Evolutionary conservation across 371 early-diverging fungal genomes (phyloP), one percentile per base, ranked within the genome.

Genomic region (Phascolomyces articulosus): DNA sequence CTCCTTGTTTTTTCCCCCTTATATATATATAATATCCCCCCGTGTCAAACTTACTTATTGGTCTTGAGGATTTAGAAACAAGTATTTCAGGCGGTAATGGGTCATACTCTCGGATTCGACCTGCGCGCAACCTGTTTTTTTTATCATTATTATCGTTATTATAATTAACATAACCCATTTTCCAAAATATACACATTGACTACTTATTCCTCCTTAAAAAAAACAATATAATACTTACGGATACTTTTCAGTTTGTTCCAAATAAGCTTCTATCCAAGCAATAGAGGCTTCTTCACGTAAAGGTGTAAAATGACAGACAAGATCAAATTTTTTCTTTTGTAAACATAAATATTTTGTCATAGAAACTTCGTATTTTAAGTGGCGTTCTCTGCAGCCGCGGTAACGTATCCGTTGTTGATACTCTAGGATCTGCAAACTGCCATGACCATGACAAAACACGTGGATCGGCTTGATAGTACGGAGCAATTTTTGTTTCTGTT

Each of bases 181-280:
- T 23, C 20, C 26, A 6, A 34, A 34, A 34, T 34, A 34, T 34
- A 34, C 6, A 34, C 34, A 34, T 2, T 34, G 6, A 34, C 11
- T 34, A 34, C 11, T 34, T 6, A 34, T 57, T 20, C 38, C 18
- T 26, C 15, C 20, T 26, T 24, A 47, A 24, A 27, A 23, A 13
- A 15, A 29, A 34, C 10, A 49, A 31, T 9, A 34, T 18, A 8
- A 13, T 4, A 65, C 69, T 67, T 75, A 74, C 78, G 78, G 75
- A 47, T 72, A 78, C 0, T 18, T 55, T 55, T 74, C 75, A 20
- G 44, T 48, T 53, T 78, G 78, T 27, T 75, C 75, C 28, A 78
- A 27, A 29, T 61, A 69, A 4, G 60, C 53, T 21, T 65, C 68
- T 3, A 78, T 29, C 1, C 38, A 40, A 11, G 49, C 56, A 53